Percentiles rank a stretch among this genome's conserved stretches.
phyloP scores from a whole-genome alignment of 805 yeast genomes.

The Candida cerambycidarum region DNA sequence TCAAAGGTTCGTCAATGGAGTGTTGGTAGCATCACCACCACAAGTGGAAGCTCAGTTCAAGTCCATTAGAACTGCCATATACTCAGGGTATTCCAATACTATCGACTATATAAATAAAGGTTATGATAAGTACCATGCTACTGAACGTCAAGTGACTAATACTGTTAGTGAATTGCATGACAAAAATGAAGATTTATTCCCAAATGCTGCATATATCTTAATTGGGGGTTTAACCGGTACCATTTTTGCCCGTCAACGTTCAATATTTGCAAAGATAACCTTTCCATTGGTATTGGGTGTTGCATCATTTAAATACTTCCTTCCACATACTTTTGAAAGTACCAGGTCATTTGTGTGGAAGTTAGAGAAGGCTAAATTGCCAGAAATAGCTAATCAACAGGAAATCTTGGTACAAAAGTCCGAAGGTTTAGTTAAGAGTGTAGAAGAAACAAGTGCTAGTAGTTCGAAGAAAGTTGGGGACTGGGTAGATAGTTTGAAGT shows the following conservation, averaged over 20 bases:
- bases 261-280: conserved; percentile 50
- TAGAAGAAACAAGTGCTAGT: conserved; percentile 43
- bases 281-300: conserved; percentile 63
- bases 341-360: conserved; percentile 57
- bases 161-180: conserved; percentile 66
- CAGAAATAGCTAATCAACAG: conserved; percentile 65
- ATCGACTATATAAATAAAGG: conserved; percentile 43
- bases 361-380: conserved; percentile 59
- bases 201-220: conserved; percentile 66
- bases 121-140: conserved; percentile 50
- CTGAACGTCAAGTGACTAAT: conserved; percentile 62
- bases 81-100: conserved; percentile 24
- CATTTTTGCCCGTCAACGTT: conserved; percentile 68
- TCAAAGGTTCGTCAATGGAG: conserved; percentile 52
- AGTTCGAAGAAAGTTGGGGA: conserved; percentile 38
- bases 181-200: conserved; percentile 66
- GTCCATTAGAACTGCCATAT: conserved; percentile 36
- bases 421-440: conserved; percentile 40
- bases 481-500: conserved; percentile 40
- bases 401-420: conserved; percentile 47
- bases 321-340: conserved; percentile 71
- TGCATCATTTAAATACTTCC: conserved; percentile 63
- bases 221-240: conserved; percentile 73
- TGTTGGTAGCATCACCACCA: conserved; percentile 52
- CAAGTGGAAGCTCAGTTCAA: conserved; percentile 50